These are phyloP conservation scores for Hygrocybe coccinea DNA, from an alignment of 768 basidiomycete species.

Conservation along the genomic window DNA sequence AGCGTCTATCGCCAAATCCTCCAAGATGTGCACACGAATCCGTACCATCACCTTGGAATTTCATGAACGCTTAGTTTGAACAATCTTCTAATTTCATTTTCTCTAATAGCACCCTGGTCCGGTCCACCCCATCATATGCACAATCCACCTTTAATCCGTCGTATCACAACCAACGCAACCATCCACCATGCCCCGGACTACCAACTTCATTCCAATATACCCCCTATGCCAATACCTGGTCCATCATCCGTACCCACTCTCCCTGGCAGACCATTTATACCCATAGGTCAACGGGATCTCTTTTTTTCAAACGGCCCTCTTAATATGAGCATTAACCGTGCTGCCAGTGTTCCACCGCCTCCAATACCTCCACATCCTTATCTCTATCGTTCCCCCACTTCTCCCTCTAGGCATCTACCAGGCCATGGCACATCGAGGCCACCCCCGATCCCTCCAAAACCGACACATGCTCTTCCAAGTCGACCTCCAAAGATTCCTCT, in stretches of 20 bases:
- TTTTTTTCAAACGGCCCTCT: neutral
- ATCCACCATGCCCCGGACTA: neutral
- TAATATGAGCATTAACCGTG: neutral
- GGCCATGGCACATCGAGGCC: neutral
- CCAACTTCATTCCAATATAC: neutral
- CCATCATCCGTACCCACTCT: neutral
- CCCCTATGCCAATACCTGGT: neutral
- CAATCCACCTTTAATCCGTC: neutral
- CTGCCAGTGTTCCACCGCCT: neutral
- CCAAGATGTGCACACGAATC: no score
- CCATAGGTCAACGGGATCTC: neutral
- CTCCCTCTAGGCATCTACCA: neutral
- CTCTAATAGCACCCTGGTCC: no score
- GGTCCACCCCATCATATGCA: neutral
- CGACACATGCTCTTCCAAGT: neutral
- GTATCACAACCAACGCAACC: neutral
- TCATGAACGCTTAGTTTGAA: no score
- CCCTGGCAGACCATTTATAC: neutral
- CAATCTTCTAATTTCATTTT: no score
- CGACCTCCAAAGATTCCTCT: neutral
- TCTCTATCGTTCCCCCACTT: neutral
- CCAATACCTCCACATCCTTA: no score
- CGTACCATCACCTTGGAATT: no score
- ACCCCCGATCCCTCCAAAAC: constrained; percentile 1
- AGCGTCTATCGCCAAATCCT: no score